These are phyloP conservation scores for Bruguiera parviflora DNA, from an alignment of 345 rosid species.

Conservation along the genomic window DNA sequence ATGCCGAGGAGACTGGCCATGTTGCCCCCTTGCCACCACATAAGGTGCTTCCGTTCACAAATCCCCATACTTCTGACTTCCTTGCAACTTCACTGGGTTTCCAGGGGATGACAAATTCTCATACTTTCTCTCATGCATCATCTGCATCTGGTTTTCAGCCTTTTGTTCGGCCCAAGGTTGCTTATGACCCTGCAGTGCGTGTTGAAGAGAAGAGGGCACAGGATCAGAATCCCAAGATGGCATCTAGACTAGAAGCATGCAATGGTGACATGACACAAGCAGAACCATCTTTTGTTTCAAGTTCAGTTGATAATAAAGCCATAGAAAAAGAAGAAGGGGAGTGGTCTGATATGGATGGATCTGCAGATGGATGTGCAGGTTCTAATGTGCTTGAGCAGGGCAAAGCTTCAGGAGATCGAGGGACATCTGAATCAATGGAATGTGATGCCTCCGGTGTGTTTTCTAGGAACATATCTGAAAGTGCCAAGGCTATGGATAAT, in stretches of 20 bases:
- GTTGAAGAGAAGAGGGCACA: slow-evolving; percentile 39
- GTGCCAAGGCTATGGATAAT: slow-evolving; percentile 34
- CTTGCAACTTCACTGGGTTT: slow-evolving; percentile 45
- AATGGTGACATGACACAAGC: slow-evolving; percentile 35
- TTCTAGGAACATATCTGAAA: slow-evolving; percentile 18
- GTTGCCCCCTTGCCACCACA: slow-evolving; percentile 53
- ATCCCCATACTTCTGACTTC: slow-evolving; percentile 40
- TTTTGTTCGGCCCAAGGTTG: slow-evolving; percentile 51
- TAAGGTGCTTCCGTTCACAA: slow-evolving; percentile 47
- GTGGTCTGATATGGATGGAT: slow-evolving; percentile 74
- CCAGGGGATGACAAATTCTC: slow-evolving; percentile 47
- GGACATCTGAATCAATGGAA: slow-evolving; percentile 26
- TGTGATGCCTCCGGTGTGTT: slow-evolving; percentile 24
- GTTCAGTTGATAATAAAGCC: slow-evolving; percentile 31
- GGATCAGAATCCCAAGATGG: slow-evolving; percentile 28
- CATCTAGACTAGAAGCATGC: slow-evolving; percentile 31
- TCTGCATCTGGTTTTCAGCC: slow-evolving; percentile 92
- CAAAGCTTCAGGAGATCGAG: slow-evolving; percentile 35
- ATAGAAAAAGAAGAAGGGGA: slow-evolving; percentile 98
- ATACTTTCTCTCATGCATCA: slow-evolving; percentile 70
- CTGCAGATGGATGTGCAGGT: slow-evolving; percentile 31
- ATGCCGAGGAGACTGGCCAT: slow-evolving; percentile 54
- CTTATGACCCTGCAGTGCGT: slow-evolving; percentile 32
- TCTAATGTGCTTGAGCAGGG: slow-evolving; percentile 31
- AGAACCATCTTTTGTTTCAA: slow-evolving; percentile 28